A percentile compares a stretch with the other conserved stretches of the same genome.
These are phyloP conservation scores for Boeremia exigua DNA, from an alignment of 2,329 filamentous ascomycete species.

Conservation along the genomic window DNA sequence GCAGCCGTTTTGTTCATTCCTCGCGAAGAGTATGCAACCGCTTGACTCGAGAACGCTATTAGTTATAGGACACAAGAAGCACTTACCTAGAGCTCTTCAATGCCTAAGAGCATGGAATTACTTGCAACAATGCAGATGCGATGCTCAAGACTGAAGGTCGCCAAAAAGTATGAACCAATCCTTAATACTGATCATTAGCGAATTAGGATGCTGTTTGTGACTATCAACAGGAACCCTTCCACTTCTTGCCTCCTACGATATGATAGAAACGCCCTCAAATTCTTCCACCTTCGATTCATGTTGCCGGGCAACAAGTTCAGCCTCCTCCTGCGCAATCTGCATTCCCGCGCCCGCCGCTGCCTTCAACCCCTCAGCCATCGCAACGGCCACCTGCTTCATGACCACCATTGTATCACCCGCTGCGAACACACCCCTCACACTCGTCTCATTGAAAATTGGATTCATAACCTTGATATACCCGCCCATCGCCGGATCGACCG, in stretches of 20 bases:
- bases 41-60: no score
- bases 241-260: not conserved
- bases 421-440: conserved; percentile 59
- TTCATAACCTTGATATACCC: conserved; percentile 50
- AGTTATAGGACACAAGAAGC: no score
- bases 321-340: conserved; percentile 32
- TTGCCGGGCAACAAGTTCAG: conserved; percentile 18
- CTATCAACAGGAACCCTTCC: no score
- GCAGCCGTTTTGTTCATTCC: no score
- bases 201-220: no score
- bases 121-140: no score
- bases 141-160: no score
- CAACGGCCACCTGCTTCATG: conserved; percentile 42
- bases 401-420: conserved; percentile 55
- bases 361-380: conserved; percentile 39
- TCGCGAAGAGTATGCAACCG: no score
- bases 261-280: not conserved
- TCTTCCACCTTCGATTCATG: conserved; percentile 16
- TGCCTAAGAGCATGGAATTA: no score
- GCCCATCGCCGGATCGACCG: conserved; percentile 50
- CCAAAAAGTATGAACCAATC: no score
- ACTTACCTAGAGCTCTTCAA: no score
- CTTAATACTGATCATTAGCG: no score
- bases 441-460: conserved; percentile 58
- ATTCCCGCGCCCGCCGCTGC: conserved; percentile 33